A percentile compares a stretch with the other conserved stretches of the same genome.
phyloP scores from a whole-genome alignment of 1,284 basidiomycete species.

The Boletellus dicymbophilus region DNA sequence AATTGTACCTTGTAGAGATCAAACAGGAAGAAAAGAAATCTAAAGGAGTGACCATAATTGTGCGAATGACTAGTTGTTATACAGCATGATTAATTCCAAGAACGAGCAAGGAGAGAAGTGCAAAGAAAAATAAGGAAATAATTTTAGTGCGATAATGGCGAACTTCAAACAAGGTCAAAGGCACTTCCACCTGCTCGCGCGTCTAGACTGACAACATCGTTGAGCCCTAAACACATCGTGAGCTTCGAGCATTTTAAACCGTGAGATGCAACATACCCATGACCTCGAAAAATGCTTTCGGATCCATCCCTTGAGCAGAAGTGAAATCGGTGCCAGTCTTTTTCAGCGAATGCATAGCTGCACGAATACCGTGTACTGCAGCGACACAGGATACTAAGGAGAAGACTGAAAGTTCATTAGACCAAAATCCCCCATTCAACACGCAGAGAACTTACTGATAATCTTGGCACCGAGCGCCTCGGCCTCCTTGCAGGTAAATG shows the following conservation, averaged over 20 bases:
- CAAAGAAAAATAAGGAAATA: too few species aligned
- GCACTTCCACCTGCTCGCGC: constrained; percentile 60
- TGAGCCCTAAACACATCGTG: constrained; percentile 42
- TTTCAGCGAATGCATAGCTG: constrained; percentile 71
- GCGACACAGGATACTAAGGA: constrained; percentile 73
- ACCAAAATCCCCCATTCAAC: background rate
- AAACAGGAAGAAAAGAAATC: constrained; percentile 10
- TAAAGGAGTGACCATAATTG: constrained; percentile 26
- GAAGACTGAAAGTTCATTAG: constrained; percentile 46
- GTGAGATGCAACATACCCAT: constrained; percentile 48
- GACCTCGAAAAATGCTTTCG: constrained; percentile 73
- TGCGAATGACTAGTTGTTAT: constrained; percentile 21
- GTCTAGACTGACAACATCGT: constrained; percentile 59
- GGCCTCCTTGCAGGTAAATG: constrained; percentile 68
- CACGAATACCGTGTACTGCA: constrained; percentile 69
- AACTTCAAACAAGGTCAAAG: constrained; percentile 48
- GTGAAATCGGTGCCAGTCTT: constrained; percentile 75
- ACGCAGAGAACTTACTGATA: constrained; percentile 53
- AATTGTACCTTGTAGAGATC: constrained; percentile 16
- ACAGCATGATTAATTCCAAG: constrained; percentile 13
- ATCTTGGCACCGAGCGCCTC: constrained; percentile 73
- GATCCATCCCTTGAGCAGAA: constrained; percentile 74
- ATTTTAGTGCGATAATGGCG: background rate
- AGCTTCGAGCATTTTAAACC: background rate
- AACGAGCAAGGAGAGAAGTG: background rate